These are phyloP conservation scores for Phialemoniopsis sp. DNA, from an alignment of 2,329 filamentous ascomycete genomes.

Conservation along the genomic window DNA sequence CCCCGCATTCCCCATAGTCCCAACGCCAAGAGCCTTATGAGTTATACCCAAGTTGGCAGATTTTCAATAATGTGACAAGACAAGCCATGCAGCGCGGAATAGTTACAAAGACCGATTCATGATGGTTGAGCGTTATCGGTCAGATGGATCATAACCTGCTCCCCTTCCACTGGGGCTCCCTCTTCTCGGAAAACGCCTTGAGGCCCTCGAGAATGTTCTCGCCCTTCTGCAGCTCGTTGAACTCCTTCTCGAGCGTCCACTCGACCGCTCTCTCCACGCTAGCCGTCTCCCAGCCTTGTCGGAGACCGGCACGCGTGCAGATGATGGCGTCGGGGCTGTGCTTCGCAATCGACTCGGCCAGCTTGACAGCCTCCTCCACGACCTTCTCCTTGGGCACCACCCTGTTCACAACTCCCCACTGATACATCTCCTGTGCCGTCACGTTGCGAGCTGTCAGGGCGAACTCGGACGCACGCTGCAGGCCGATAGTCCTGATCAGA, in stretches of 20 bases:
- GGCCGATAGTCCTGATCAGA: constrained; percentile 61
- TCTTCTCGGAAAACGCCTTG: constrained; percentile 18
- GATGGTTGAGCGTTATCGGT: no score
- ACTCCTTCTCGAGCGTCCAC: constrained; percentile 7
- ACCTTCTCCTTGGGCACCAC: constrained; percentile 5
- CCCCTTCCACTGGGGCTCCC: constrained; percentile 15
- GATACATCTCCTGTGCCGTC: constrained; percentile 51
- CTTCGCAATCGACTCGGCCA: background rate
- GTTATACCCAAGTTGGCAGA: no score
- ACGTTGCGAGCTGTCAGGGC: constrained; percentile 62
- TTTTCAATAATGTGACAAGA: no score
- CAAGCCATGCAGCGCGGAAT: no score
- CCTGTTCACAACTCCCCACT: constrained; percentile 37
- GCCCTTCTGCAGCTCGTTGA: constrained; percentile 7
- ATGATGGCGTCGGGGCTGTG: constrained; percentile 70
- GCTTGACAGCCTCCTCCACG: background rate
- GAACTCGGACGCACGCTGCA: constrained; percentile 68
- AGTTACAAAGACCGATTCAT: no score
- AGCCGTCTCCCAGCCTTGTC: constrained; percentile 3
- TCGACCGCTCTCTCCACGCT: constrained; percentile 7
- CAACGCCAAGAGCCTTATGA: no score
- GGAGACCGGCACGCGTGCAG: constrained; percentile 44
- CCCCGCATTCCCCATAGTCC: no score
- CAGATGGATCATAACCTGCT: constrained; percentile 13
- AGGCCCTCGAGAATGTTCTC: constrained; percentile 20